Base-by-base conservation (phyloP, 2,329 filamentous ascomycete genomes). In the Apiospora malaysiana region DNA sequence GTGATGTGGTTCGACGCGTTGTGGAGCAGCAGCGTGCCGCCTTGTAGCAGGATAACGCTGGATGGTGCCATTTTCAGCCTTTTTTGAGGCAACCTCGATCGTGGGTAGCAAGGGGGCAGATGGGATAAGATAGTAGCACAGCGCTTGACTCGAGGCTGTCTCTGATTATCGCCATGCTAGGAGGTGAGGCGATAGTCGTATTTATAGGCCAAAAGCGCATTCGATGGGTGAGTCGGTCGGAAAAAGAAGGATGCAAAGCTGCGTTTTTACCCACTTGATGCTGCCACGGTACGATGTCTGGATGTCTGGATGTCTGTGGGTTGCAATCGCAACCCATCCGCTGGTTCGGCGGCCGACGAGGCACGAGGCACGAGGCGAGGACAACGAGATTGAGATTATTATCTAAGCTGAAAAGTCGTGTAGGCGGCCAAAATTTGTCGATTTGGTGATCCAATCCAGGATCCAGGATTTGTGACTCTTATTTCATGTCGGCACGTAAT, bases 1-100 rank as follows among this genome's bases (percentile, higher is more conserved):
- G 68, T 51, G 16, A 74, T 69, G 66, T 72, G 67, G 47, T 71
- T 70, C n/a, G 70, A 27, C 21, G 70, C 71, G 32, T 73, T 72
- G 63, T 75, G 74, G 16, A 73, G 37, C 10, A 74, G 70, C 23
- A 74, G 40, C n/a, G 69, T 74, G 59, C 72, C 72, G 14, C 69
- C 73, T 65, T 70, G 70, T 18, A 74, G 70, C 21, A 75, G 70
- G n/a, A 74, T 71, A 32, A 32, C 51, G 51, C 27, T 59, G 27
- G 51, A 59, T 59, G 51, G 51, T 59, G 51, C 51, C 51, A 59
- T 59, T 59, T 59, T 59, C 27, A 59, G 51, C 51, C 27, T 59
- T 37, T 37, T 49, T 32, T 32, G 51, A 25, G 37, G 32, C 51
- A 21, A 27, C 27, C 16, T 59, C 8, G 51, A 59, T 56, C 51